Base-by-base conservation (phyloP, 495 filamentous ascomycete genomes). In the Glarea lozoyensis region DNA sequence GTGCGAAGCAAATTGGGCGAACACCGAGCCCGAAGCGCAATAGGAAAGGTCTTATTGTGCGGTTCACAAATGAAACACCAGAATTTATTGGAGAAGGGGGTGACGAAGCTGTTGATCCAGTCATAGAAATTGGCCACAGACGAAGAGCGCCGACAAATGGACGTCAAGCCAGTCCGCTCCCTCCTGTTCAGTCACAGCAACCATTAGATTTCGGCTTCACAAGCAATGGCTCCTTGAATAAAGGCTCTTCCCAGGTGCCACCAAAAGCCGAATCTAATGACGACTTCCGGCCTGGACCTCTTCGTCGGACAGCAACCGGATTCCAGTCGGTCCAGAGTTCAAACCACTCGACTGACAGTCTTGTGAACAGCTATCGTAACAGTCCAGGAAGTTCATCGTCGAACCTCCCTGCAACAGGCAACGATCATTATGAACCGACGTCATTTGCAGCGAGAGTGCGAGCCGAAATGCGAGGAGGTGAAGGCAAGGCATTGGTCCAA, bases 71-170 rank as follows among this genome's bases (percentile, higher is more conserved):
- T 37, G 68, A 61, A 16, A 64, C 65, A 44, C 85, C 86, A 12
- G 83, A 85, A 25, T 55, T 93, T 37, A 93, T 95, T 59, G 88
- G 88, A 18, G 77, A 85, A 53, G 88, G 88, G 17, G 88, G 88
- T 11, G 88, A 94, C 60, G 87, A 93, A 48, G 77, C 81, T 31
- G 79, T 84, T 27, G 60, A 64, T 3, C 81, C 83, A 4, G 72
- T 78, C 0, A 66, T 75, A 15, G 84, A 89, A 52, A 79, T 94
- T 13, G 76, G 74, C 0, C 67, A 61, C 52, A 60, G 68, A 38
- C 68, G 69, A 50, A 64, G 64, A 37, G 39, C 55, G 15, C 33
- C 49, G 27, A 40, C 48, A 7, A 47, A 54, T 23, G 20, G 18
- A 10, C 20, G 12, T n/a, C 42, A 39, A n/a, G 41, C 25, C n/a